Evolutionary conservation across 352 stramenopile genomes (phyloP), one percentile per base, ranked within the genome.

Genomic region (Phytophthora hybrid): DNA sequence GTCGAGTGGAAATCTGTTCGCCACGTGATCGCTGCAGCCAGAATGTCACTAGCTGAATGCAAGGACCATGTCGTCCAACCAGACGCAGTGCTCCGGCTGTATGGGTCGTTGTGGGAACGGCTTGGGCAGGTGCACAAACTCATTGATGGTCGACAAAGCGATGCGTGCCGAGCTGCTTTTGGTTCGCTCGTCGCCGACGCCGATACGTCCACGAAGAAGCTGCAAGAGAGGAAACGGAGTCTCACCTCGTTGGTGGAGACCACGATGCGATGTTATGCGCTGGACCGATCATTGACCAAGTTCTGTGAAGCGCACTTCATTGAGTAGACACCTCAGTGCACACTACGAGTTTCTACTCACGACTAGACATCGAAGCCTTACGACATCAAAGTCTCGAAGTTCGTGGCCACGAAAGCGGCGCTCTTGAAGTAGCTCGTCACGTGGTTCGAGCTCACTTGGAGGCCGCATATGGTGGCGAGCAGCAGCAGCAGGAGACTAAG

Each of bases 401-500:
- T n/a, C n/a, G n/a, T n/a, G n/a, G n/a, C n/a, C n/a, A n/a, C n/a
- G 16, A 51, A 51, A 14, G n/a, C n/a, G n/a, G n/a, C n/a, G n/a
- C n/a, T n/a, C n/a, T n/a, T 4, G 34, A 41, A 51, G 44, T 14
- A 51, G 44, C 44, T 14, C 18, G 44, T 51, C 44, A 51, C 44
- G 44, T 14, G 44, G 44, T 51, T 51, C 18, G 44, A 8, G 44
- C 21, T 19, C 44, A 23, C 16, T 21, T 51, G 44, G 8, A 51
- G 8, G 44, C 16, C 44, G 14, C 16, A n/a, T 14, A 49, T 49
- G n/a, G n/a, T n/a, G n/a, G n/a, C n/a, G n/a, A n/a, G n/a, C n/a
- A n/a, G n/a, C n/a, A 63, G 13, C 9, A 41, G 19, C 37, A 63
- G 10, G 5, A 71, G 51, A 23, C n/a, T n/a, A n/a, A n/a, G n/a